A percentile compares a stretch with the other conserved stretches of the same genome.
Conservation (phyloP, 371 early-diverging fungal genomes). For the Syncephalis plumigaleata region DNA sequence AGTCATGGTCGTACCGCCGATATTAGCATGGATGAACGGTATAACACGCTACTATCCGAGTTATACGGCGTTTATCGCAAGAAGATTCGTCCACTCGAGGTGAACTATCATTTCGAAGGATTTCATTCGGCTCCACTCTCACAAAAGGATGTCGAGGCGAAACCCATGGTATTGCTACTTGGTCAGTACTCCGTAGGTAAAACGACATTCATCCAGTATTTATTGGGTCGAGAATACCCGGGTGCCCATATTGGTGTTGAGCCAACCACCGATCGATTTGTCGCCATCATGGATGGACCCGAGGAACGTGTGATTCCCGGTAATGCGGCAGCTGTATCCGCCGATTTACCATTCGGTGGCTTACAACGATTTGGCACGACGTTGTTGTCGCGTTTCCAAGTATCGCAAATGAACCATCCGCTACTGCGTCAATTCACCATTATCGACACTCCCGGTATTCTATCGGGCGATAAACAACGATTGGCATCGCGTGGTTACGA, state of each 20-base stretch:
- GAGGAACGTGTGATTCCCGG: conserved; percentile 67
- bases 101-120: conserved; percentile 56
- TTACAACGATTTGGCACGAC: conserved; percentile 58
- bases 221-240: conserved; percentile 66
- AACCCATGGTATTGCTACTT: conserved; percentile 66
- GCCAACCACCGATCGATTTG: conserved; percentile 73
- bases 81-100: conserved; percentile 56
- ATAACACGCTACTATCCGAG: too few species aligned
- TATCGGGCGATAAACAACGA: conserved; percentile 72
- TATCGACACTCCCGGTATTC: conserved; percentile 77
- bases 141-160: conserved; percentile 63
- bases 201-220: conserved; percentile 66
- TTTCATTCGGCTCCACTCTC: conserved; percentile 64
- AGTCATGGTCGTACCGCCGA: too few species aligned
- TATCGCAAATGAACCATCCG: conserved; percentile 53
- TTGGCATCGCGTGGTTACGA: conserved; percentile 55
- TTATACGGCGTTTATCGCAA: conserved; percentile 45
- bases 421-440: conserved; percentile 63
- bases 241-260: conserved; percentile 76
- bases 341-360: conserved; percentile 67
- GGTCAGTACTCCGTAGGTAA: conserved; percentile 81
- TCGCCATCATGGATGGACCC: conserved; percentile 61
- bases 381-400: conserved; percentile 71
- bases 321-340: conserved; percentile 72
- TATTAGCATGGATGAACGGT: too few species aligned